Base-by-base conservation (phyloP, 768 basidiomycete genomes). In the Hericium alpestre region DNA sequence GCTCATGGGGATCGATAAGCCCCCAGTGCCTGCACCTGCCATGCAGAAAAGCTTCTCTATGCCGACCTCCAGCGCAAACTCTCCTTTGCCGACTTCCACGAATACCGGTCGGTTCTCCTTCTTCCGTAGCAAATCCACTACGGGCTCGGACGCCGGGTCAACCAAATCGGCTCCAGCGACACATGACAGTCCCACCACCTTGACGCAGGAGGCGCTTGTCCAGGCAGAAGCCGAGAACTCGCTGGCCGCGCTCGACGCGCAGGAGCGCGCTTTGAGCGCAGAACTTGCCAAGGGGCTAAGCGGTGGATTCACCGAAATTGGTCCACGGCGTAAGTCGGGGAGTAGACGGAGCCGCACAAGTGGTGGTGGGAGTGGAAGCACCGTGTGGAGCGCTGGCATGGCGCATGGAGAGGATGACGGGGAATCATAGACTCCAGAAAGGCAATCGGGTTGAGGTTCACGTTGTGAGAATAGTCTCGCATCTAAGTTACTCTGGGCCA, bases 361-460 rank as follows among this genome's bases (percentile, higher is more conserved):
- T 40, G 86, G 84, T 8, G 86, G 84, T 60, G 80, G 81, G 39
- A 84, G 82, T 61, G 83, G 79, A 11, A 87, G 87, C 69, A 92
- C 90, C 1, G 86, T 92, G 27, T 92, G 86, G 84, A 91, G 90
- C 67, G 89, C 89, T 53, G 89, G 89, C 37, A 84, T 88, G 83
- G 82, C 82, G 62, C 83, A 74, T 51, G 73, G 78, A 25, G 82
- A 74, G 39, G 76, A 74, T 13, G 71, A 70, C 51, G 67, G 49
- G 20, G 49, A 51, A 18, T 18, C 10, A 23, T 51, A 51, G 15
- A 12, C 10, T 32, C 32, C 32, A 25, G 49, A 16, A 25, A 20
- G 23, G 49, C 16, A 51, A 23, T 51, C n/a, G n/a, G 22, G 16
- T 22, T 46, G 16, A 16, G 49, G 18, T 51, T 25, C 49, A 25